phyloP scores from a whole-genome alignment of 495 filamentous ascomycete genomes.

The Thozetella sp. region DNA sequence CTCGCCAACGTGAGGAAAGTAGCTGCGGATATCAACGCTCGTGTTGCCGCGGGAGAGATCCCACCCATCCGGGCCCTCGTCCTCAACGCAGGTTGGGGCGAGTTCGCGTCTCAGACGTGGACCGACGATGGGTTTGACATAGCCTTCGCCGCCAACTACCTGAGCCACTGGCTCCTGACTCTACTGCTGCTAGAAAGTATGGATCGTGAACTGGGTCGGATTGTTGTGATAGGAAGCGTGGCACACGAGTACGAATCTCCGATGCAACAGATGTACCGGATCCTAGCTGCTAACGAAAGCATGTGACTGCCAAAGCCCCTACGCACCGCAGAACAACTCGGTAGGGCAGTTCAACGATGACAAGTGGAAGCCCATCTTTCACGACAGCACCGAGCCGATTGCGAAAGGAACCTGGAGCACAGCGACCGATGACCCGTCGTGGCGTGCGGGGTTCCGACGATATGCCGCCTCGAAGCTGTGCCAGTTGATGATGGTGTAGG shows the following conservation, averaged over 20 bases:
- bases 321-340: constrained; percentile 13
- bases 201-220: constrained; percentile 38
- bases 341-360: constrained; percentile 12
- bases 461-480: constrained; percentile 40
- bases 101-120: constrained; percentile 26
- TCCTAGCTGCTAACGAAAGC: constrained; percentile 4
- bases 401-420: constrained; percentile 35
- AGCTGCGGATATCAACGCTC: constrained; percentile 32
- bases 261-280: background rate
- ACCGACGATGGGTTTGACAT: constrained; percentile 42
- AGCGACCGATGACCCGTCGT: constrained; percentile 15
- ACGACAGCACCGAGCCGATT: constrained; percentile 22
- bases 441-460: constrained; percentile 27
- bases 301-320: constrained; percentile 19
- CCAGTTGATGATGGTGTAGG: constrained; percentile 39
- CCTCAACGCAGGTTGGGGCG: constrained; percentile 41
- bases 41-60: constrained; percentile 33
- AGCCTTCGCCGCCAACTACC: constrained; percentile 44
- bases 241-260: constrained; percentile 34
- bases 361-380: constrained; percentile 23
- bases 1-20: constrained; percentile 37
- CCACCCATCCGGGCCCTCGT: constrained; percentile 45
- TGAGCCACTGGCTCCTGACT: constrained; percentile 43
- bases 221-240: constrained; percentile 44
- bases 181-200: constrained; percentile 44